Evolutionary conservation across 2,329 filamentous ascomycete species (phyloP), one percentile per base, ranked within the genome.

Genomic region (Pleoardoris graminearum): DNA sequence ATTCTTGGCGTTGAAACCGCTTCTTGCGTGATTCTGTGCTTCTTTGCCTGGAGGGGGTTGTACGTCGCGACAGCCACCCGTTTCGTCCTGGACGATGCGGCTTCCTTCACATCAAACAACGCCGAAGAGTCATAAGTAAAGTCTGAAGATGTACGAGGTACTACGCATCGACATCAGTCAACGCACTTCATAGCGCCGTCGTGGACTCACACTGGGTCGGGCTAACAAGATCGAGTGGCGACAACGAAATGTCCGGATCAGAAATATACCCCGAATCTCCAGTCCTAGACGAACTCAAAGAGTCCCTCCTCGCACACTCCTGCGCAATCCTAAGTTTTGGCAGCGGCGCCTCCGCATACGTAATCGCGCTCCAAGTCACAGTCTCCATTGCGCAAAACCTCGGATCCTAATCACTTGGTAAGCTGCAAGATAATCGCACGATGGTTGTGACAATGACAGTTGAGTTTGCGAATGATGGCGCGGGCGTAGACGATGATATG

Each of bases 201-300:
- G 5, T 29, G 22, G n/a, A 38, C 54, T 46, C 56, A 62, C 66
- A 44, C 19, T 62, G 58, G 25, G 63, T 54, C 10, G 48, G 38
- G 17, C 36, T 48, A 12, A 45, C 39, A 36, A 61, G 53, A 17
- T 68, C 65, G 17, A 66, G 53, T 7, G 65, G 65, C 10, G 65
- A 69, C 33, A 65, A 51, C 36, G 63, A 60, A 16, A 60, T 38
- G 23, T 70, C 66, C 7, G 58, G 57, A 25, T 70, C 63, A 50
- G 66, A 68, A 33, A 58, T 66, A 50, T 70, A 70, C 6, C 67
- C 67, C n/a, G 67, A 70, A 43, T 70, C 67, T 7, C 59, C 51
- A 7, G 67, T 68, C 38, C 58, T 60, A 4, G 61, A 63, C 3
- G 65, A 68, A 10, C 60, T 65, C 21, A 68, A 44, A 29, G 62